phyloP scores from a whole-genome alignment of 177 flowering plant genomes.

The Tripterygium wilfordii region DNA sequence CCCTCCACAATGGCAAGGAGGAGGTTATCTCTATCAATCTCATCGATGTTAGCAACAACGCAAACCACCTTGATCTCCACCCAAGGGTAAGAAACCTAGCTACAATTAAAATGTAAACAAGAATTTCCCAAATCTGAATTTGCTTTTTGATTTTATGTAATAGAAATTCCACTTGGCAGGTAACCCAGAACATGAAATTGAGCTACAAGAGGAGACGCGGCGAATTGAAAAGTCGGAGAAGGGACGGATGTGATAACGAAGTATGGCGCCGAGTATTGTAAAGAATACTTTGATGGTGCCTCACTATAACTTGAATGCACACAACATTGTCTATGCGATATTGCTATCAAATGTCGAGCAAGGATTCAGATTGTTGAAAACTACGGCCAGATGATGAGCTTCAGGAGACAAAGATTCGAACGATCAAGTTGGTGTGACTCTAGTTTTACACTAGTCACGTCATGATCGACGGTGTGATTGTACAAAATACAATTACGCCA shows the following conservation, averaged over 20 bases:
- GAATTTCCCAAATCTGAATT: too few species aligned
- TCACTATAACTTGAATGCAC: conserved; percentile 57
- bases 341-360: conserved; percentile 35
- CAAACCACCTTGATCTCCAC: conserved; percentile 57
- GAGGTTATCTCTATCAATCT: conserved; percentile 31
- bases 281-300: conserved; percentile 57
- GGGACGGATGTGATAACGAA: conserved; percentile 21
- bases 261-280: conserved; percentile 30
- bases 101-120: too few species aligned
- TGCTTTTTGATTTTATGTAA: too few species aligned
- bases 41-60: conserved; percentile 37
- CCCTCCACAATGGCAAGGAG: conserved; percentile 53
- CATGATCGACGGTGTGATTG: too few species aligned
- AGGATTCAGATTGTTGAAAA: conserved; percentile 51
- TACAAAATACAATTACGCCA: too few species aligned
- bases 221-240: conserved; percentile 3
- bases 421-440: too few species aligned
- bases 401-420: conserved; percentile 41
- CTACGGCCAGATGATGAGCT: conserved; percentile 29
- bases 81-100: conserved; percentile 38
- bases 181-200: conserved; percentile 21
- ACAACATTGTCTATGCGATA: conserved; percentile 45
- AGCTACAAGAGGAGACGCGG: conserved; percentile 1
- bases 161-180: conserved; percentile 53
- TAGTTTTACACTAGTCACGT: too few species aligned